phyloP scores from a whole-genome alignment of 2,329 filamentous ascomycete species.

The Neofusicoccum sp. region DNA sequence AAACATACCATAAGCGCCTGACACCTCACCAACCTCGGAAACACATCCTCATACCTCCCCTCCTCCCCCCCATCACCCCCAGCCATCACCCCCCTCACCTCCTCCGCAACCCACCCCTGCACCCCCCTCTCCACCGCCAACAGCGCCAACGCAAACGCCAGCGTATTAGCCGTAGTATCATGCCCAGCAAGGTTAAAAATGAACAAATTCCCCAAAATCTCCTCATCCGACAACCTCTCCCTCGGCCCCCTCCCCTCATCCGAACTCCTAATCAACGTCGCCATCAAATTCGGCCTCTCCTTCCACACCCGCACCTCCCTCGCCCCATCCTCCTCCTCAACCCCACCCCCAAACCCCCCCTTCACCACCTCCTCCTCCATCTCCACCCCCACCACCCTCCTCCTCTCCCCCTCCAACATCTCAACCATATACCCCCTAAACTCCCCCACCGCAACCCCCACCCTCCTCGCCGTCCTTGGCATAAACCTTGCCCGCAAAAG shows the following conservation, averaged over 20 bases:
- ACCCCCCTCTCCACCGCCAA: constrained; percentile 46
- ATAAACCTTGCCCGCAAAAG: not conserved
- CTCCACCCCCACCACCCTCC: not conserved
- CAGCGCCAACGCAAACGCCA: constrained; percentile 44
- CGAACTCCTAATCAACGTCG: not conserved
- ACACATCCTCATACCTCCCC: too few relatives aligned
- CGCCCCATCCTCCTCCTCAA: too few relatives aligned
- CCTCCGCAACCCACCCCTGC: constrained; percentile 48
- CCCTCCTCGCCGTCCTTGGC: not conserved
- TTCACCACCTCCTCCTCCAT: not conserved
- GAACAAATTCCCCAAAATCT: constrained; percentile 53
- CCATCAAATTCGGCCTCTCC: not conserved
- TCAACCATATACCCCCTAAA: not conserved
- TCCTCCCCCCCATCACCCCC: too few relatives aligned
- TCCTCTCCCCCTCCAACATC: not conserved
- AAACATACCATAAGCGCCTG: too few relatives aligned
- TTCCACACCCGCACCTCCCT: too few relatives aligned
- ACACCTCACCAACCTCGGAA: too few relatives aligned
- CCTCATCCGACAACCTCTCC: constrained; percentile 24
- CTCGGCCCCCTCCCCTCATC: not conserved
- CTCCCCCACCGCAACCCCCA: not conserved
- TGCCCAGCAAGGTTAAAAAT: constrained; percentile 52
- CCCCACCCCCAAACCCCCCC: too few relatives aligned
- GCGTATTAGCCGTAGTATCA: constrained; percentile 50
- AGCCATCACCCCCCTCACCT: too few relatives aligned